A percentile compares a stretch with the other conserved stretches of the same genome.
Conservation (phyloP, 164 flowering plant genomes). For the Nelumbo lutea region DNA sequence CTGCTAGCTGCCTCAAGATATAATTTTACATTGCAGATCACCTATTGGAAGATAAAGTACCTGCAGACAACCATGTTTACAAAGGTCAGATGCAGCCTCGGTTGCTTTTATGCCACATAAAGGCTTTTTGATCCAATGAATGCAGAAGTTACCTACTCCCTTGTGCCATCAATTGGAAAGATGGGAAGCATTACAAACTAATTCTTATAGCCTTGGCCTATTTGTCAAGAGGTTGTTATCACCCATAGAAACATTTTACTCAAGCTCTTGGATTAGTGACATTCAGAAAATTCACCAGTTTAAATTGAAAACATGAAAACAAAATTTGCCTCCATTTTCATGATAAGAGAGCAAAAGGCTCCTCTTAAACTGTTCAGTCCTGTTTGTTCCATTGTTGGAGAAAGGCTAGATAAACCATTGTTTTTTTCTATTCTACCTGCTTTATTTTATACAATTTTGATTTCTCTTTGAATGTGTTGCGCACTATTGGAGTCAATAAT, state of each 20-base stretch:
- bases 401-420: neutral
- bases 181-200: neutral
- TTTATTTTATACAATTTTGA: neutral
- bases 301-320: neutral
- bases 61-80: neutral
- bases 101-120: neutral
- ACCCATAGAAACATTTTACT: neutral
- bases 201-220: neutral
- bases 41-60: conserved; percentile 1
- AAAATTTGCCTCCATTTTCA: neutral
- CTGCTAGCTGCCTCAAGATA: neutral
- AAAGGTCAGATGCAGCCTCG: neutral
- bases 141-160: neutral
- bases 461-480: neutral
- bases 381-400: neutral
- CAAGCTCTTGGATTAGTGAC: neutral
- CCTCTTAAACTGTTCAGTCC: neutral
- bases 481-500: too few species aligned
- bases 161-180: neutral
- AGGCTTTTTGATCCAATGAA: neutral
- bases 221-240: neutral
- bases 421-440: neutral
- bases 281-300: neutral
- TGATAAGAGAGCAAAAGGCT: neutral
- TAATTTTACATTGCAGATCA: neutral